A percentile compares a stretch with the other conserved stretches of the same genome.
phyloP scores from a whole-genome alignment of 164 flowering plant species.

The Chimonanthus salicifolius region DNA sequence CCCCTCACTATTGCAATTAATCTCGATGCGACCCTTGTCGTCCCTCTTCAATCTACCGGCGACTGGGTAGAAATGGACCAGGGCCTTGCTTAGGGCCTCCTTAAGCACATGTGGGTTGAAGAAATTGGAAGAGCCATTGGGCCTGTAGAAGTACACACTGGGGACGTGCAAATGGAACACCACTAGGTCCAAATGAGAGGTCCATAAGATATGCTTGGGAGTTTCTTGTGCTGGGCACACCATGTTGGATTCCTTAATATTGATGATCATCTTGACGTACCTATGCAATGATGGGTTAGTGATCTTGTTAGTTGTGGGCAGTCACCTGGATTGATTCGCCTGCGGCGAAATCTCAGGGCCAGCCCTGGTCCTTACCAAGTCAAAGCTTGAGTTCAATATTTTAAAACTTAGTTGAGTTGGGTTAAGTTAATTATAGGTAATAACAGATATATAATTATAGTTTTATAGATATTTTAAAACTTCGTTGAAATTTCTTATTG shows the following conservation, averaged over 20 bases:
- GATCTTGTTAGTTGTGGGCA: too few species aligned
- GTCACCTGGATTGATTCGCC: too few species aligned
- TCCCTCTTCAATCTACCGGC: constrained; percentile 34
- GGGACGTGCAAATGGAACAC: constrained; percentile 2
- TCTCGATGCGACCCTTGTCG: constrained; percentile 32
- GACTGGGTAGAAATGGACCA: constrained; percentile 41
- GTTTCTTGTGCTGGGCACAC: constrained; percentile 4
- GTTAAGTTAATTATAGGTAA: too few species aligned
- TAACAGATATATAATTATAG: too few species aligned
- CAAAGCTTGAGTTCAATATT: too few species aligned
- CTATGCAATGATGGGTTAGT: too few species aligned
- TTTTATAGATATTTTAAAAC: too few species aligned
- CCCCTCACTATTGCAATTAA: constrained; percentile 36
- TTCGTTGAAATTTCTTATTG: too few species aligned
- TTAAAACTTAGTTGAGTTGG: too few species aligned
- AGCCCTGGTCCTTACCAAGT: too few species aligned
- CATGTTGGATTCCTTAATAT: background rate
- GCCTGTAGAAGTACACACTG: constrained; percentile 7
- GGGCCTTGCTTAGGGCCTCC: constrained; percentile 14
- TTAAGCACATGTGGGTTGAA: constrained; percentile 6
- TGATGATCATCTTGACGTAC: background rate
- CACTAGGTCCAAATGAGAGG: constrained; percentile 9
- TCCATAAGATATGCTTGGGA: background rate
- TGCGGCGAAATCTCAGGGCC: too few species aligned
- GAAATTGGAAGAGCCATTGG: constrained; percentile 5